phyloP scores from a whole-genome alignment of 1,284 basidiomycete genomes.

The Megacollybia platyphylla region DNA sequence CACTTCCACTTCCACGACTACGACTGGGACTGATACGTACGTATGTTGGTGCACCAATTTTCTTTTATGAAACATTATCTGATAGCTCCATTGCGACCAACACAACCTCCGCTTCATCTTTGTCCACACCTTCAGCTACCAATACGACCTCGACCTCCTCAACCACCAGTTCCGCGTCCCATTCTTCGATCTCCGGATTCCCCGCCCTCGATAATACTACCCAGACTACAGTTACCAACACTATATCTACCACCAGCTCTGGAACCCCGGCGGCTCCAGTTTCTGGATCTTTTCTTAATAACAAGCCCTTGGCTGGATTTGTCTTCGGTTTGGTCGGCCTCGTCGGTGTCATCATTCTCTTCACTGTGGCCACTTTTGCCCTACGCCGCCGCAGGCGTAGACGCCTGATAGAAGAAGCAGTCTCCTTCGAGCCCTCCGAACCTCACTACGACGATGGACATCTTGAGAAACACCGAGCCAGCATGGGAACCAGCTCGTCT shows the following conservation, averaged over 20 bases:
- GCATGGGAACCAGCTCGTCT: not conserved
- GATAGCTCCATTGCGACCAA: not conserved
- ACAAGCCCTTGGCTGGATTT: slow-evolving; percentile 45
- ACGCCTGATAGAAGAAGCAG: slow-evolving; percentile 31
- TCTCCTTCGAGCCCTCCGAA: slow-evolving; percentile 38
- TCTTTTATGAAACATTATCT: not conserved
- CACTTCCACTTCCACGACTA: too few relatives aligned
- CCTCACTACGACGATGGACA: slow-evolving; percentile 14
- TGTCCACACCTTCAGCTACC: not conserved
- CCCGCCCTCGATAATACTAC: not conserved
- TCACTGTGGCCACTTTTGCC: slow-evolving; percentile 29
- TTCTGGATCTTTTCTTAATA: slow-evolving; percentile 36
- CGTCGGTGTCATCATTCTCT: slow-evolving; percentile 31
- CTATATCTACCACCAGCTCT: not conserved
- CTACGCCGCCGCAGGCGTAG: slow-evolving; percentile 36
- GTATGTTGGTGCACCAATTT: too few relatives aligned
- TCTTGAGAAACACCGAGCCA: slow-evolving; percentile 16
- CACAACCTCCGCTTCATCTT: not conserved
- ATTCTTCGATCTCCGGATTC: not conserved
- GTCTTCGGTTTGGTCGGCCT: slow-evolving; percentile 46
- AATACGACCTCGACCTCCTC: not conserved
- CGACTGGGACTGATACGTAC: too few relatives aligned
- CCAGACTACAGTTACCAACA: not conserved
- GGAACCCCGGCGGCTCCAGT: slow-evolving; percentile 5
- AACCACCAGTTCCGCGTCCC: not conserved